Base-by-base conservation (phyloP, 257 asterid genomes). In the Solanum pimpinellifolium region DNA sequence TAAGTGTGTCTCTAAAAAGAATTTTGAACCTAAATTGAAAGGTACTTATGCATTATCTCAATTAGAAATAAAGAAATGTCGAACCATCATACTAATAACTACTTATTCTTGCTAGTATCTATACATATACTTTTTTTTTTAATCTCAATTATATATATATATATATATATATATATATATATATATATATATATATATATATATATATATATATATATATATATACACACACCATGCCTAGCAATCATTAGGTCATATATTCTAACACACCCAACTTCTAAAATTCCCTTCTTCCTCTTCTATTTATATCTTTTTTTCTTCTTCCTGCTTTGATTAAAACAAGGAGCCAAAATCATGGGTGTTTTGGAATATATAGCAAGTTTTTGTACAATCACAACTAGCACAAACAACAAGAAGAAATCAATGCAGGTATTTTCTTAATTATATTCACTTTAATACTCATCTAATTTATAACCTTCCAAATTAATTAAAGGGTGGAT, bases 361-460 rank as follows among this genome's bases (percentile, higher is more conserved):
- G 98, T 95, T 84, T 94, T 95, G 68, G 97, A 95, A 83, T 94
- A 93, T 91, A 92, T 95, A 84, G 91, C 97, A 33, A 90, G 92
- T 92, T 93, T 95, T 85, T 95, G 94, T 90, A 93, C 94, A 86
- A 93, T 92, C 90, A 93, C 95, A 78, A 78, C 84, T 91, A 90
- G 91, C 91, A 93, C 93, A 69, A 92, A 93, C 88, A 85, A 90
- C 91, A 95, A 76, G 89, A 94, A 91, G 91, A 94, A 93, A 88
- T 89, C 98, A 84, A 89, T 95, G 96, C 98, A 95, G 98, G 98
- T 95, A 89, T 33, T 52, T 14, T 15, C 31, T 41, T 68, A 11
- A 33, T 33, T 33, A 33, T 33, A 33, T 74, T 74, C 49, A 37
- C 47, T 73, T 73, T 37, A 73, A 20, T 60, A 74, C 83, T 41